Evolutionary conservation across 2,329 filamentous ascomycete species (phyloP), one percentile per base, ranked within the genome.

Genomic region (Fusarium sp.): DNA sequence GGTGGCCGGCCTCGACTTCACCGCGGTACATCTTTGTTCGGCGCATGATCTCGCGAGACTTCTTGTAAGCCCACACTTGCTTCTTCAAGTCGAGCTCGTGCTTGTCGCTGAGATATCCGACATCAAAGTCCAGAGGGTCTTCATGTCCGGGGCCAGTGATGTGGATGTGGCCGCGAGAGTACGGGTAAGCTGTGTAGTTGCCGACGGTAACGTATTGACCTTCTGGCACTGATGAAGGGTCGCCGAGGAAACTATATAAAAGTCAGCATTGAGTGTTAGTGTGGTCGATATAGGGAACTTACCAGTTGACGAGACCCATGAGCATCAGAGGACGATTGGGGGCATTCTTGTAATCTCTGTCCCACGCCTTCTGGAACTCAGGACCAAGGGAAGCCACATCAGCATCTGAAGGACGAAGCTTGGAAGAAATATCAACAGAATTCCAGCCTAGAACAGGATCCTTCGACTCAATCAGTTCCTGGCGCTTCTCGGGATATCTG

Each of bases 61-160:
- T 85, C 76, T 91, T 91, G 79, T 91, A 91, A 1, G 80, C 83
- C 88, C 88, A 90, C 6, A 89, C 69, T 20, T 88, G 84, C 69
- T 85, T 87, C 75, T 86, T 85, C 36, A 90, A 46, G 70, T 90
- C 88, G n/a, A 87, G 75, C 69, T 90, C 88, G 20, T 86, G 72
- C 14, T 77, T 68, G 51, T 89, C 84, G 6, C 77, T 81, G 30
- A 91, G 81, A 74, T 83, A 88, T 9, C 87, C 88, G 0, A 83
- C 78, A 49, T 87, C 81, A 56, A 91, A 89, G 59, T 88, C 83
- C 6, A 84, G 76, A 1, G 79, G 75, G 23, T 84, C 81, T 10
- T 76, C 69, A 4, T 82, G 63, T 1, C 76, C 69, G 4, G 79
- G 75, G 1, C 81, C 80, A 1, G 80, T 83, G 69, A 91, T 88